These are phyloP conservation scores for Lachnellula occidentalis DNA, from an alignment of 2,329 filamentous ascomycete species.

Conservation along the genomic window DNA sequence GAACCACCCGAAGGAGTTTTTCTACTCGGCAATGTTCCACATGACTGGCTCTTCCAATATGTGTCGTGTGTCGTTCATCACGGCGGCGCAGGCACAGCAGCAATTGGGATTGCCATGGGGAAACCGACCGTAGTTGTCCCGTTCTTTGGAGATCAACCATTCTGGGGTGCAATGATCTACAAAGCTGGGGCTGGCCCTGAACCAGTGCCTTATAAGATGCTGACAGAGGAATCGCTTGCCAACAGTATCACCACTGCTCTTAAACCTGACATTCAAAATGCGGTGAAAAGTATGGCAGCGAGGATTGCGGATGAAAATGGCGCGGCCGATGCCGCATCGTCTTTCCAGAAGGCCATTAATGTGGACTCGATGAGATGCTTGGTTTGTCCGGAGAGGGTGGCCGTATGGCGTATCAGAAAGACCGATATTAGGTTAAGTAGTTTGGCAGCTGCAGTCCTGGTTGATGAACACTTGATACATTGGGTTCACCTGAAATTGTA, in stretches of 20 bases:
- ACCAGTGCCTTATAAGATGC: slow-evolving; percentile 62
- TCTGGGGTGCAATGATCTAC: slow-evolving; percentile 68
- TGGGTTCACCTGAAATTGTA: slow-evolving; percentile 19
- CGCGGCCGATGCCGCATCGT: slow-evolving; percentile 56
- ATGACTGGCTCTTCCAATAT: slow-evolving; percentile 70
- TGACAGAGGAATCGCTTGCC: slow-evolving; percentile 58
- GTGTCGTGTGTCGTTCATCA: slow-evolving; percentile 65
- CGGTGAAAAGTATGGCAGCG: slow-evolving; percentile 53
- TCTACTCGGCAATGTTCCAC: slow-evolving; percentile 67
- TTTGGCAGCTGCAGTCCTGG: slow-evolving; percentile 58
- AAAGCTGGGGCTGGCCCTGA: slow-evolving; percentile 59
- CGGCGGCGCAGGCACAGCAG: slow-evolving; percentile 69
- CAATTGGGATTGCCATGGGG: slow-evolving; percentile 65
- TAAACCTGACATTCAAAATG: slow-evolving; percentile 51
- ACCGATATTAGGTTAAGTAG: slow-evolving; percentile 56
- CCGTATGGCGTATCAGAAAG: slow-evolving; percentile 39
- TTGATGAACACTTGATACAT: slow-evolving; percentile 40
- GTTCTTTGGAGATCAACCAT: slow-evolving; percentile 74
- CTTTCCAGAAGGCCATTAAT: slow-evolving; percentile 51
- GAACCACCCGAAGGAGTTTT: slow-evolving; percentile 55
- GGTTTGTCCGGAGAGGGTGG: slow-evolving; percentile 42
- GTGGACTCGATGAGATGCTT: slow-evolving; percentile 56
- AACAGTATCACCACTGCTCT: slow-evolving; percentile 64
- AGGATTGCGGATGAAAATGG: slow-evolving; percentile 57
- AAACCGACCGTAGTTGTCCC: slow-evolving; percentile 66